A percentile compares a stretch with the other conserved stretches of the same genome.
phyloP scores from a whole-genome alignment of 2,329 filamentous ascomycete genomes.

The Orbilia brochopaga region DNA sequence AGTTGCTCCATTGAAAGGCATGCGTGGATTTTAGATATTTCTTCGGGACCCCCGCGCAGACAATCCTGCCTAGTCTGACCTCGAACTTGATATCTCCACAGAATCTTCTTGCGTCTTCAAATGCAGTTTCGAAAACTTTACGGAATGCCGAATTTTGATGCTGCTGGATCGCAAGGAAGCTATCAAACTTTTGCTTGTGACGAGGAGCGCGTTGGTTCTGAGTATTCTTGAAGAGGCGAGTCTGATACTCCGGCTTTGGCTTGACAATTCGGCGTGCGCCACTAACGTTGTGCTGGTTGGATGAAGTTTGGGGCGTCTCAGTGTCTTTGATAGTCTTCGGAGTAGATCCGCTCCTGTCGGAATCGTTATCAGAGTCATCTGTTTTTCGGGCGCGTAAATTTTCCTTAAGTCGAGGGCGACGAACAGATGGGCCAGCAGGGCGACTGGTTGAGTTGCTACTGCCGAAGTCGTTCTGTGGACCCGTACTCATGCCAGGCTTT shows the following conservation, averaged over 20 bases:
- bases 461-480: slow-evolving; percentile 2
- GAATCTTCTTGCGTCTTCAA: slow-evolving; percentile 49
- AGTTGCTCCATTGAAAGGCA: slow-evolving; percentile 43
- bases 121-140: slow-evolving; percentile 33
- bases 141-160: slow-evolving; percentile 21
- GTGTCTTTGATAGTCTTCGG: neutral
- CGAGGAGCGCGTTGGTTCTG: slow-evolving; percentile 36
- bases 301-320: slow-evolving; percentile 3
- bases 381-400: neutral
- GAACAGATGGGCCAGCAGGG: neutral
- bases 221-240: slow-evolving; percentile 27
- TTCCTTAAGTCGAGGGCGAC: slow-evolving; percentile 12
- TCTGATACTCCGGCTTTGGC: slow-evolving; percentile 30
- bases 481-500: neutral
- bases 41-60: slow-evolving; percentile 39
- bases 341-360: neutral
- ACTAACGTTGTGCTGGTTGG: slow-evolving; percentile 7
- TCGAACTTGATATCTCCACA: slow-evolving; percentile 47
- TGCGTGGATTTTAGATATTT: slow-evolving; percentile 36
- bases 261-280: neutral
- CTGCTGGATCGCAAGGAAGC: slow-evolving; percentile 13
- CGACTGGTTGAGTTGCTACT: slow-evolving; percentile 6
- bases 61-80: slow-evolving; percentile 46
- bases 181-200: slow-evolving; percentile 23
- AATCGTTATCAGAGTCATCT: slow-evolving; percentile 7